These are phyloP conservation scores for Lactarius tabidus DNA, from an alignment of 768 basidiomycete species.

Conservation along the genomic window DNA sequence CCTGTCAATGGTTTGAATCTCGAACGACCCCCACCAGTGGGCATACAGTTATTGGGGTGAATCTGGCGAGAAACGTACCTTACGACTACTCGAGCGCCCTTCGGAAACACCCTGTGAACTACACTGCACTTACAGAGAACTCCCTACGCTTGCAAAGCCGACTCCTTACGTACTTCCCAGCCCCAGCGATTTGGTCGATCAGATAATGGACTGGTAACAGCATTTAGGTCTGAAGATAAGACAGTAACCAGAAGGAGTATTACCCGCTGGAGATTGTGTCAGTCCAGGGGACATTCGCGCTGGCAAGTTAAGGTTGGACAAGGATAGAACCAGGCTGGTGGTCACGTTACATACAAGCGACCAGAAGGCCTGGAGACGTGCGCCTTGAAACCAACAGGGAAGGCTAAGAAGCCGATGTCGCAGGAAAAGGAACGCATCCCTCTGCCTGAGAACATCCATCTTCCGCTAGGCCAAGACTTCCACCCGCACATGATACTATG, in stretches of 20 bases:
- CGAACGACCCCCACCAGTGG: background rate
- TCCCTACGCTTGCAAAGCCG: background rate
- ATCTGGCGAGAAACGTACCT: background rate
- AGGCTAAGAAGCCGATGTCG: background rate
- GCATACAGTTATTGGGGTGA: background rate
- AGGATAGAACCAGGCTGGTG: background rate
- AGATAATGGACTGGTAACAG: background rate
- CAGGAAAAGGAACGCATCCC: background rate
- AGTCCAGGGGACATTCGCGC: background rate
- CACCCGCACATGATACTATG: too few species aligned
- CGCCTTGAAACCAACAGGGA: background rate
- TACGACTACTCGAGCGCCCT: background rate
- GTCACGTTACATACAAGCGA: background rate
- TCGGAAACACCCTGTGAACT: background rate
- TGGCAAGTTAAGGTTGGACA: background rate
- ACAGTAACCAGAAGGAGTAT: background rate
- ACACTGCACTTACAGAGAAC: too few species aligned
- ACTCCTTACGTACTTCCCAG: background rate
- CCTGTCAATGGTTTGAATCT: background rate
- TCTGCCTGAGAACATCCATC: slow-evolving; percentile 4
- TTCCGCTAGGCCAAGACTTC: background rate
- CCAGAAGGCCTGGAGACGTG: background rate
- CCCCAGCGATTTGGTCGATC: background rate
- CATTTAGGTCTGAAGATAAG: background rate
- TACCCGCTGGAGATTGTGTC: background rate